A percentile compares a stretch with the other conserved stretches of the same genome.
phyloP scores from a whole-genome alignment of 1,284 basidiomycete genomes.

The Apiotrichum domesticum region DNA sequence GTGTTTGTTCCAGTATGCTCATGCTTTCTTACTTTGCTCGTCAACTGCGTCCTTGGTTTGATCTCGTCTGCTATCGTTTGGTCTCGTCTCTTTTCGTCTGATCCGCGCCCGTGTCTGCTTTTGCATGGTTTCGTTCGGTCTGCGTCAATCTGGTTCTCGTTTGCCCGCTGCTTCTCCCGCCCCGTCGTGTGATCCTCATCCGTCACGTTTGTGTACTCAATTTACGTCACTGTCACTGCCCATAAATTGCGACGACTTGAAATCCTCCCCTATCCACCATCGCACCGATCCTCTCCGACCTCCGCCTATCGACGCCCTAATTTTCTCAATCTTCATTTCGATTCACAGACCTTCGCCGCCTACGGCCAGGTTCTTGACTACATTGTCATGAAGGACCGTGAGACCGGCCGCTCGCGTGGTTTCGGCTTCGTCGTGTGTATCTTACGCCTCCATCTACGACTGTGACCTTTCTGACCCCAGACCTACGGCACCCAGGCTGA shows the following conservation, averaged over 20 bases:
- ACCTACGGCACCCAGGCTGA: conserved; percentile 62
- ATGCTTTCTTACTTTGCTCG: conserved; percentile 23
- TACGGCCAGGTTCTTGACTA: conserved; percentile 51
- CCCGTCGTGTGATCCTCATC: background rate
- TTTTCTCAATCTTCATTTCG: background rate
- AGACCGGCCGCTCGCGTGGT: conserved; percentile 90
- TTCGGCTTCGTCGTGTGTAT: conserved; percentile 76
- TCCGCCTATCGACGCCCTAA: too few relatives aligned
- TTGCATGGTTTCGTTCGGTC: background rate
- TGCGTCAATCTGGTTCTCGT: conserved; percentile 3
- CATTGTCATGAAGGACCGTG: conserved; percentile 96
- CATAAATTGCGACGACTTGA: background rate
- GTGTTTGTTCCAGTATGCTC: conserved; percentile 66
- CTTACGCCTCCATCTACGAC: background rate
- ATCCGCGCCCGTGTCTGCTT: background rate
- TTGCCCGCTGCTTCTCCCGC: background rate
- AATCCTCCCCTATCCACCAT: background rate
- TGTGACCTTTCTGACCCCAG: conserved; percentile 17
- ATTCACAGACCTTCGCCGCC: conserved; percentile 39
- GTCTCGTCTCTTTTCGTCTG: conserved; percentile 10
- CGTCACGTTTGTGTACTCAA: background rate
- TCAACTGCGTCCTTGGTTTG: background rate
- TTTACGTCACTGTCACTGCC: too few relatives aligned
- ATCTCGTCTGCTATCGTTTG: conserved; percentile 8
- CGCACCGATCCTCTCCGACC: background rate